These are phyloP conservation scores for Vitis hybrid DNA, from an alignment of 177 flowering plant genomes.

Conservation along the genomic window DNA sequence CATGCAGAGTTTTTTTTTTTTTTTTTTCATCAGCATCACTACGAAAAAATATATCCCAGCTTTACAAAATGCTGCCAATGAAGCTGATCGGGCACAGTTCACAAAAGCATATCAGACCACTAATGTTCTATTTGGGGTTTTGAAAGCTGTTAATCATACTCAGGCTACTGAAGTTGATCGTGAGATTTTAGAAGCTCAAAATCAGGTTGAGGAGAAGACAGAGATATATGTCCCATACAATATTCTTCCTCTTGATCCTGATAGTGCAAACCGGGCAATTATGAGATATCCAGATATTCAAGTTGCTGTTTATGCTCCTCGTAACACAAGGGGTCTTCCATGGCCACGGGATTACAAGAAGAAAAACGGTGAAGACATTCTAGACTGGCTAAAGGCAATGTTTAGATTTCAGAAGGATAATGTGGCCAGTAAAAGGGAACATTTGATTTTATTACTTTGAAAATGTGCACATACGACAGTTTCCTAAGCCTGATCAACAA, in stretches of 20 bases:
- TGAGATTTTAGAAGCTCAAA: conserved; percentile 90
- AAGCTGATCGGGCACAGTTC: conserved; percentile 85
- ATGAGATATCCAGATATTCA: conserved; percentile 64
- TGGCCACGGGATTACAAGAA: conserved; percentile 85
- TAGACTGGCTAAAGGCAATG: conserved; percentile 98
- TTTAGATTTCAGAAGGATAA: conserved; percentile 98
- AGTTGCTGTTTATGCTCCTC: conserved; percentile 90
- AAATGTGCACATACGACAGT: conserved; percentile 88
- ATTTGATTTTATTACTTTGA: conserved; percentile 92
- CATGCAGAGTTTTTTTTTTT: too few species aligned
- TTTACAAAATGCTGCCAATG: conserved; percentile 85
- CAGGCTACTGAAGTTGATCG: conserved; percentile 81
- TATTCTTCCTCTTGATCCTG: conserved; percentile 98
- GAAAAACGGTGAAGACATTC: conserved; percentile 80
- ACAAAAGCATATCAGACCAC: conserved; percentile 56
- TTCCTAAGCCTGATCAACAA: conserved; percentile 93
- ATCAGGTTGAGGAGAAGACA: conserved; percentile 86
- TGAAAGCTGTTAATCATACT: conserved; percentile 82
- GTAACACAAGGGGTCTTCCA: conserved; percentile 94
- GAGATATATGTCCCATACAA: conserved; percentile 86
- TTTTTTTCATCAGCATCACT: conserved; percentile 85
- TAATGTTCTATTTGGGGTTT: conserved; percentile 57
- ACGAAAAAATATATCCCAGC: conserved; percentile 90
- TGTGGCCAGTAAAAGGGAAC: conserved; percentile 97
- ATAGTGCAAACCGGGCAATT: conserved; percentile 94